Conservation (phyloP, 2,329 filamentous ascomycete species). For the Paracoccidioides lutzii region DNA sequence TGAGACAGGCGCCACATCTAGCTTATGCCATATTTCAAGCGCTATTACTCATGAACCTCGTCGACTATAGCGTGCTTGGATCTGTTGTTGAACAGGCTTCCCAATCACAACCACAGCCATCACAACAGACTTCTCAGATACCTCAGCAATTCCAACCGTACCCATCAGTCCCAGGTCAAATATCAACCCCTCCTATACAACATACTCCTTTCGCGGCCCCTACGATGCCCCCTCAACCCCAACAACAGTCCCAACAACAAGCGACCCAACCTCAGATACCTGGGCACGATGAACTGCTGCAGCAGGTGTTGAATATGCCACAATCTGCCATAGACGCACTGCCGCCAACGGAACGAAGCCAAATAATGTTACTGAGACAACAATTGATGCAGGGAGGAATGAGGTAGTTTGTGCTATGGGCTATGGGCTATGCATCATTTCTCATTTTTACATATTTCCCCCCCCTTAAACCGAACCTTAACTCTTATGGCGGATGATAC, state of each 20-base stretch:
- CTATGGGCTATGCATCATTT: conserved; percentile 64
- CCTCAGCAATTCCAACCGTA: conserved; percentile 28
- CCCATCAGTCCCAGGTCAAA: conserved; percentile 30
- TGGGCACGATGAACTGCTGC: conserved; percentile 60
- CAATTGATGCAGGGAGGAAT: conserved; percentile 71
- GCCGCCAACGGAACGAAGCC: conserved; percentile 59
- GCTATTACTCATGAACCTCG: conserved; percentile 79
- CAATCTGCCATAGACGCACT: conserved; percentile 69
- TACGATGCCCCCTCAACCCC: conserved; percentile 25
- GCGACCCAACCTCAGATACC: conserved; percentile 31
- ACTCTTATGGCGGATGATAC: not conserved
- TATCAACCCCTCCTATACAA: conserved; percentile 40
- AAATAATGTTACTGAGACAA: conserved; percentile 66
- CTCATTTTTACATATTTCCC: conserved; percentile 57
- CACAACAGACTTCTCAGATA: conserved; percentile 25
- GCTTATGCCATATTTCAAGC: conserved; percentile 93
- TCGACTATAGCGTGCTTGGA: conserved; percentile 70
- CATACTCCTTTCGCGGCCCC: conserved; percentile 29
- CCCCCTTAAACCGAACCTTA: conserved; percentile 42
- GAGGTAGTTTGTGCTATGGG: conserved; percentile 65
- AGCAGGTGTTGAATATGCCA: conserved; percentile 68
- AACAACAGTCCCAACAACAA: conserved; percentile 31
- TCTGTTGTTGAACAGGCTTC: conserved; percentile 59
- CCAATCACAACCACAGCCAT: conserved; percentile 30
- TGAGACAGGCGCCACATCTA: conserved; percentile 81